A percentile compares a stretch with the other conserved stretches of the same genome.
These are phyloP conservation scores for Cucumis variabilis DNA, from an alignment of 331 rosid genomes.

Conservation along the genomic window DNA sequence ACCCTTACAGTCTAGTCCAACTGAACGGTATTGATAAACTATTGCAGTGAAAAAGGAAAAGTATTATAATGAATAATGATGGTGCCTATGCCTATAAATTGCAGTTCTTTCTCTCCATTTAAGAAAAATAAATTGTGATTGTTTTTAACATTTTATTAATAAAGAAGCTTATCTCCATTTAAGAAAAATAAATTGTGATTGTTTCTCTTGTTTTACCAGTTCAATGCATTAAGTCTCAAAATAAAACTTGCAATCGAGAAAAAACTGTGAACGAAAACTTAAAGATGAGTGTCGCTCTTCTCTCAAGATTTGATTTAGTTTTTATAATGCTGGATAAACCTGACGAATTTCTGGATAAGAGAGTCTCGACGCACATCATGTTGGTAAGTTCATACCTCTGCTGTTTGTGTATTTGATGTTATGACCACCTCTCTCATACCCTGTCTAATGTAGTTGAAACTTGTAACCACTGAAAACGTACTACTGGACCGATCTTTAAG, in stretches of 20 bases:
- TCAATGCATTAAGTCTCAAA: constrained; percentile 6
- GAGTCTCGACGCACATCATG: constrained; percentile 95
- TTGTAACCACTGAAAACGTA: background rate
- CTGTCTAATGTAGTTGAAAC: background rate
- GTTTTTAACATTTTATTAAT: background rate
- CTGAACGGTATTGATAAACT: background rate
- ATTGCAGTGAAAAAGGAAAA: background rate
- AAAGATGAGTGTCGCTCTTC: constrained; percentile 90
- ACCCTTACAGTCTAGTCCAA: background rate
- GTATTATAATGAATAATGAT: background rate
- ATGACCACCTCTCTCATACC: background rate
- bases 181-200: constrained; percentile 20
- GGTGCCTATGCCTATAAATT: constrained; percentile 28
- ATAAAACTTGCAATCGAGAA: constrained; percentile 76
- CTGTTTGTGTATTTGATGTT: constrained; percentile 19
- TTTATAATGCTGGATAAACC: constrained; percentile 97
- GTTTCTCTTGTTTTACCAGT: constrained; percentile 23
- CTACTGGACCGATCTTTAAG: background rate
- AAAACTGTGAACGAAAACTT: constrained; percentile 97
- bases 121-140: constrained; percentile 20
- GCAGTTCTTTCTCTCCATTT: background rate
- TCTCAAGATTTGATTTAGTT: constrained; percentile 92
- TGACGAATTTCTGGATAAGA: constrained; percentile 90
- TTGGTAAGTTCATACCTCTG: constrained; percentile 65
- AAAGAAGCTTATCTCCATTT: too few relatives aligned